Evolutionary conservation across 371 early-diverging fungal genomes (phyloP).

Genomic region (Nematocida sp.): DNA sequence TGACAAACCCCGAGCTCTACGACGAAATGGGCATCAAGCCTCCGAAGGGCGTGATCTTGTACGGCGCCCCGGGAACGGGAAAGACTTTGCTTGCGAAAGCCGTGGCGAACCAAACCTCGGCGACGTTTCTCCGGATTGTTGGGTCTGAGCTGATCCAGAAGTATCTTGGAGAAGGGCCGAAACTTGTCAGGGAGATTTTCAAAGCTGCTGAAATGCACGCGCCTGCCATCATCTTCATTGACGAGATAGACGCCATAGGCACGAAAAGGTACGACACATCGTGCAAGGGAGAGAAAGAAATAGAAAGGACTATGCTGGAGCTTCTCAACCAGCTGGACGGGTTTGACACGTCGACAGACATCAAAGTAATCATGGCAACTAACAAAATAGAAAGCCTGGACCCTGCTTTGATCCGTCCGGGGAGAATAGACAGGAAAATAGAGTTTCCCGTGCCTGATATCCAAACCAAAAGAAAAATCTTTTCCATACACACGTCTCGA

Average conservation of each 20-base stretch:
- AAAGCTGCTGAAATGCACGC: conserved; percentile 95
- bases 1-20: conserved; percentile 97
- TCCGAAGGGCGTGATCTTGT: conserved; percentile 98
- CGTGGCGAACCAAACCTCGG: conserved; percentile 98
- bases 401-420: conserved; percentile 97
- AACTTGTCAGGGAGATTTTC: conserved; percentile 96
- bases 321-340: conserved; percentile 98
- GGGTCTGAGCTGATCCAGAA: conserved; percentile 99
- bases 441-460: conserved; percentile 98
- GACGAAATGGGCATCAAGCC: conserved; percentile 99
- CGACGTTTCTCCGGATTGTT: conserved; percentile 95
- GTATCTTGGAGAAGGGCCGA: conserved; percentile 98
- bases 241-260: conserved; percentile 99
- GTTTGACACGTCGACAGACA: conserved; percentile 95
- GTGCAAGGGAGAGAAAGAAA: conserved; percentile 92
- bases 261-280: conserved; percentile 80
- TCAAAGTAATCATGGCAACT: conserved; percentile 99
- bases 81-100: conserved; percentile 98
- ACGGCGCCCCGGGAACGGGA: conserved; percentile 96
- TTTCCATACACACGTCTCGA: conserved; percentile 90
- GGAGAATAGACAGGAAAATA: conserved; percentile 99
- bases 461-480: conserved; percentile 93
- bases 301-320: conserved; percentile 99
- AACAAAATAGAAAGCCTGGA: conserved; percentile 96
- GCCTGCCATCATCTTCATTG: conserved; percentile 98